Percentiles rank a stretch among this genome's conserved stretches.
phyloP scores from a whole-genome alignment of 352 stramenopile genomes.

The Nothophytophthora sp. region DNA sequence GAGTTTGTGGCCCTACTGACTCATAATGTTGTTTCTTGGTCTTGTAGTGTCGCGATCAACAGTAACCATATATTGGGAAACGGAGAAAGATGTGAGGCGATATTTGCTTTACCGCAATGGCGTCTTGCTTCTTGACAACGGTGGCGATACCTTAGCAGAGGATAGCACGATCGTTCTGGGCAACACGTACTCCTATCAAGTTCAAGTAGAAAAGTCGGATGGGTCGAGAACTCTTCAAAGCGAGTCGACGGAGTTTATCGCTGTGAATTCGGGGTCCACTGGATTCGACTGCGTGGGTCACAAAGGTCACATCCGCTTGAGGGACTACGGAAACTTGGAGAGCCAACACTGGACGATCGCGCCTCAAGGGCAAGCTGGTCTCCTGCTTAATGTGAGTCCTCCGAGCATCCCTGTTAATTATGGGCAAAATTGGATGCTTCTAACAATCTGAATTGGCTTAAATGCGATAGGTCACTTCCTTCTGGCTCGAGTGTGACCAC shows the following conservation, averaged over 20 bases:
- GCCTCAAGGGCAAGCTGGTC: slow-evolving; percentile 11
- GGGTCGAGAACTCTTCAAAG: slow-evolving; percentile 24
- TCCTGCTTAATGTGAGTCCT: slow-evolving; percentile 44
- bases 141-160: slow-evolving; percentile 32
- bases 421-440: too few relatives aligned
- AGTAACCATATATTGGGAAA: slow-evolving; percentile 36
- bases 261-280: slow-evolving; percentile 1
- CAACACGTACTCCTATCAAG: slow-evolving; percentile 42
- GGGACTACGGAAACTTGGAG: slow-evolving; percentile 39
- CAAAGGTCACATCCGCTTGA: slow-evolving; percentile 36
- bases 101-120: slow-evolving; percentile 49
- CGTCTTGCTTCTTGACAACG: slow-evolving; percentile 19
- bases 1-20: neutral
- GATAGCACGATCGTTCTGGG: slow-evolving; percentile 28
- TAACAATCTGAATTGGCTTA: neutral
- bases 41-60: slow-evolving; percentile 29
- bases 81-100: slow-evolving; percentile 11
- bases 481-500: slow-evolving; percentile 66
- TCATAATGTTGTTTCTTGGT: neutral
- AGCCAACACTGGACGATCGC: slow-evolving; percentile 44
- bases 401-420: too few relatives aligned
- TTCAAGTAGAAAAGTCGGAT: slow-evolving; percentile 24
- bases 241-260: slow-evolving; percentile 28
- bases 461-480: slow-evolving; percentile 32
- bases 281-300: slow-evolving; percentile 32